phyloP scores from a whole-genome alignment of 371 early-diverging fungal species.

The Apophysomyces variabilis region DNA sequence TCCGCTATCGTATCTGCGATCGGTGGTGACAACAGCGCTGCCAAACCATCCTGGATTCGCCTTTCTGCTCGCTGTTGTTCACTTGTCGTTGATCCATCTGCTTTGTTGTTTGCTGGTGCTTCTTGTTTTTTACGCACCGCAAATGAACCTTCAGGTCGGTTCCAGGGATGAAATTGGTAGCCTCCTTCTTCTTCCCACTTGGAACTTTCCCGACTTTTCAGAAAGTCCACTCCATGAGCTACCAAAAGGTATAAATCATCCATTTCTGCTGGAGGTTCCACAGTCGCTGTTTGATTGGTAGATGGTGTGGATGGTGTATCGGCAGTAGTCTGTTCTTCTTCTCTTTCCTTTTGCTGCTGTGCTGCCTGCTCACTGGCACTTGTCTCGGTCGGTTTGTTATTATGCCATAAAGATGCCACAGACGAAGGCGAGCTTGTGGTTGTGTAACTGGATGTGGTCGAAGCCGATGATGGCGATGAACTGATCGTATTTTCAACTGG shows the following conservation, averaged over 20 bases:
- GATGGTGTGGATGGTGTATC: background rate
- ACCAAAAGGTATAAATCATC: constrained; percentile 42
- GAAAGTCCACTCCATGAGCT: constrained; percentile 50
- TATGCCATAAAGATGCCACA: constrained; percentile 6
- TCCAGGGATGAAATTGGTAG: constrained; percentile 57
- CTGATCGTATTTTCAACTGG: constrained; percentile 13
- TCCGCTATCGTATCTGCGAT: constrained; percentile 16
- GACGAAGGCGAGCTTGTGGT: constrained; percentile 9
- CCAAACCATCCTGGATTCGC: constrained; percentile 10
- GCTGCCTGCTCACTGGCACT: background rate
- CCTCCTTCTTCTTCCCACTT: constrained; percentile 59
- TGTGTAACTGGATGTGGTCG: constrained; percentile 9
- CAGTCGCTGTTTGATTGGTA: constrained; percentile 2
- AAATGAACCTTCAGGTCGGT: constrained; percentile 50
- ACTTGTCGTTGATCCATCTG: background rate
- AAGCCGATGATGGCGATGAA: constrained; percentile 3
- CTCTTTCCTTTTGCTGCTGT: constrained; percentile 10
- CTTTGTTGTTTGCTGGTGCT: constrained; percentile 16
- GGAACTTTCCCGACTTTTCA: constrained; percentile 41
- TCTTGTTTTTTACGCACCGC: constrained; percentile 28
- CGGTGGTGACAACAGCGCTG: constrained; percentile 9
- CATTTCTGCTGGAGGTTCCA: background rate
- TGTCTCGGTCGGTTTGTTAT: constrained; percentile 1
- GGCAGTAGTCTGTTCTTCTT: constrained; percentile 12
- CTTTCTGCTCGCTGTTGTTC: constrained; percentile 16